Base-by-base conservation (phyloP, 352 stramenopile species). In the Plasmopara viticola region DNA sequence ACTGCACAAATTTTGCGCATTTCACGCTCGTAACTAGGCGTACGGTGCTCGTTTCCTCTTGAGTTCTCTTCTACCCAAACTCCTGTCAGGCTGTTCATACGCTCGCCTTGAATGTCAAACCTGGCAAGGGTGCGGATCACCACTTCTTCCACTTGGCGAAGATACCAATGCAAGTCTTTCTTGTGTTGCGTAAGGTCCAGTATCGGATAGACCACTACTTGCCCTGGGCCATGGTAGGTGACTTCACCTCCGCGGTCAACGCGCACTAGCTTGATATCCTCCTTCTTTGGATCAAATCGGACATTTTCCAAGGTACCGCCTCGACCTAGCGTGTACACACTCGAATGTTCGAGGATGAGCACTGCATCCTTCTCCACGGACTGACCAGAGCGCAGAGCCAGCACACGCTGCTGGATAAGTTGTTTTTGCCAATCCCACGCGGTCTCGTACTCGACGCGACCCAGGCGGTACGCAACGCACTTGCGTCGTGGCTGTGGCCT, bases 201-300 rank as follows among this genome's bases (percentile, higher is more conserved):
- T 25, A 99, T 90, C 29, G 97, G 97, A 75, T 99, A 99, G 29
- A 96, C 86, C 0, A 99, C 95, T 9, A 99, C 67, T 60, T 99
- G 97, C 17, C 94, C 95, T 1, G 96, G 97, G 5, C 96, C 96
- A 62, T 99, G 97, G 72, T 96, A 99, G 9, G 97, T 99, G 15
- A 99, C 96, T 74, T 99, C 95, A 18, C 97, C 97, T 20, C 97
- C 97, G n/a, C 97, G 90, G 66, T 99, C 96, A n/a, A 98, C 93
- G 28, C 95, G 76, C 60, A 98, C 94, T n/a, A 99, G 78, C 64
- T 94, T 87, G 45, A 88, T 45, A 39, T 74, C 61, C 34, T 90
- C 74, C 9, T 68, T 66, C 20, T 73, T 39, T 12, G 84, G 59
- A 57, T 91, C 59, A 59, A 95, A 89, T 62, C 88, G 74, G 56